phyloP scores from a whole-genome alignment of 495 filamentous ascomycete genomes.

The Sabuloglossum arenarium region DNA sequence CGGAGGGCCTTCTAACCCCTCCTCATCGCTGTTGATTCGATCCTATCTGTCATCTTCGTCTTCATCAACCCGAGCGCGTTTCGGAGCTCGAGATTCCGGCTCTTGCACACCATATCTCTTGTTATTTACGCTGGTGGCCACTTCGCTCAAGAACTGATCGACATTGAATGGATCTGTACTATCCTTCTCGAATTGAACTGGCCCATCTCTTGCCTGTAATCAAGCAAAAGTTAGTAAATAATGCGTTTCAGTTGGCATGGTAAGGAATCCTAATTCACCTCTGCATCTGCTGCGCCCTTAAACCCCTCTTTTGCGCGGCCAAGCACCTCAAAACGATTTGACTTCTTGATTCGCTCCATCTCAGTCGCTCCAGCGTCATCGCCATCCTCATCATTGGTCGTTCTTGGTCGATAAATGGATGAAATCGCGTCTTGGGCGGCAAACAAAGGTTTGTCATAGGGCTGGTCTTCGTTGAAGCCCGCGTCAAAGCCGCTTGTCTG shows the following conservation, averaged over 20 bases:
- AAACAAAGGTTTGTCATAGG: slow-evolving; percentile 93
- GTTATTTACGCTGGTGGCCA: slow-evolving; percentile 23
- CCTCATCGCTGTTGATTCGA: too few relatives aligned
- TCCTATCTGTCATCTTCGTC: slow-evolving; percentile 19
- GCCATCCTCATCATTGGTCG: slow-evolving; percentile 52
- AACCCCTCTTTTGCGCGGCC: slow-evolving; percentile 75
- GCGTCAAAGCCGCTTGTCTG: slow-evolving; percentile 70
- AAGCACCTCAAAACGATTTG: slow-evolving; percentile 63
- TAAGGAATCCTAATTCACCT: slow-evolving; percentile 30
- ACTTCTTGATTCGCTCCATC: slow-evolving; percentile 70
- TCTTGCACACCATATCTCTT: slow-evolving; percentile 80
- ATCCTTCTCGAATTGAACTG: slow-evolving; percentile 97
- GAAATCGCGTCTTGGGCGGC: slow-evolving; percentile 89
- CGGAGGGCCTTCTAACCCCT: too few relatives aligned
- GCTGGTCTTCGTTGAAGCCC: slow-evolving; percentile 95
- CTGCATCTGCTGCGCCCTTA: slow-evolving; percentile 70
- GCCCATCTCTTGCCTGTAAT: slow-evolving; percentile 26
- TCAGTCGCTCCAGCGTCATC: slow-evolving; percentile 63
- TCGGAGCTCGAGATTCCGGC: slow-evolving; percentile 41
- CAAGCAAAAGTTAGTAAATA: slow-evolving; percentile 9
- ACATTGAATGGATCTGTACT: slow-evolving; percentile 75
- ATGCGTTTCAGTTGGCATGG: background rate
- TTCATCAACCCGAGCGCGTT: slow-evolving; percentile 63
- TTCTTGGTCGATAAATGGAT: slow-evolving; percentile 76
- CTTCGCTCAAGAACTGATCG: slow-evolving; percentile 43